Conservation (phyloP, 169 alveolate genomes). For the Plasmodium knowlesi region DNA sequence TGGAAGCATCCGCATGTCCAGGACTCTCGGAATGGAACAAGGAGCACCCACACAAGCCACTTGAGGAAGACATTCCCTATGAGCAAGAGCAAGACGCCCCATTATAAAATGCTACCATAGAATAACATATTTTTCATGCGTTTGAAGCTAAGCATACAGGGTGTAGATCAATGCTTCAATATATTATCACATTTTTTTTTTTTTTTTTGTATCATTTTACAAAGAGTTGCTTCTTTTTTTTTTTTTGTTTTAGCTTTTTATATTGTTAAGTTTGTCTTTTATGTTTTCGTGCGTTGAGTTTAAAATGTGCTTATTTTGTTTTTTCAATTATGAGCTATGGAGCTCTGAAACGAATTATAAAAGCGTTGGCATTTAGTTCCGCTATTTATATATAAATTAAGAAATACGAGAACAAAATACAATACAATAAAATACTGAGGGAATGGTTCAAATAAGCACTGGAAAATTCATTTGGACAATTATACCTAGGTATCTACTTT, state of each 20-base stretch:
- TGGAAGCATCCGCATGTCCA: slow-evolving; percentile 29
- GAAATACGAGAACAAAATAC: background rate
- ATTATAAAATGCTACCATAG: background rate
- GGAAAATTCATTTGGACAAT: background rate
- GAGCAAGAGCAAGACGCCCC: slow-evolving; percentile 21
- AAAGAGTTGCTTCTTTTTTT: background rate
- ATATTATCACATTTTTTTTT: background rate
- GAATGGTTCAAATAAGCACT: background rate
- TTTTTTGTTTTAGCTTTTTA: background rate
- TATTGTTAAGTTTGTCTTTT: background rate
- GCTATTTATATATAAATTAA: background rate
- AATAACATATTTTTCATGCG: background rate
- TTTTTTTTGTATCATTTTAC: background rate
- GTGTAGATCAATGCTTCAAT: background rate
- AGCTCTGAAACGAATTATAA: background rate
- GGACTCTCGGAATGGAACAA: slow-evolving; percentile 50
- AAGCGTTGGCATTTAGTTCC: background rate
- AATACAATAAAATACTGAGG: background rate
- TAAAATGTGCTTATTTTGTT: background rate
- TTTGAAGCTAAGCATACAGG: background rate
- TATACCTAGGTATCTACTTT: background rate
- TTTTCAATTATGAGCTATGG: background rate
- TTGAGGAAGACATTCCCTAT: slow-evolving; percentile 30
- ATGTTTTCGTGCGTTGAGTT: background rate
- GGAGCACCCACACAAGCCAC: slow-evolving; percentile 41